These are phyloP conservation scores for Musa acuminata DNA, from an alignment of 176 grass and related monocot genomes.

Conservation along the genomic window DNA sequence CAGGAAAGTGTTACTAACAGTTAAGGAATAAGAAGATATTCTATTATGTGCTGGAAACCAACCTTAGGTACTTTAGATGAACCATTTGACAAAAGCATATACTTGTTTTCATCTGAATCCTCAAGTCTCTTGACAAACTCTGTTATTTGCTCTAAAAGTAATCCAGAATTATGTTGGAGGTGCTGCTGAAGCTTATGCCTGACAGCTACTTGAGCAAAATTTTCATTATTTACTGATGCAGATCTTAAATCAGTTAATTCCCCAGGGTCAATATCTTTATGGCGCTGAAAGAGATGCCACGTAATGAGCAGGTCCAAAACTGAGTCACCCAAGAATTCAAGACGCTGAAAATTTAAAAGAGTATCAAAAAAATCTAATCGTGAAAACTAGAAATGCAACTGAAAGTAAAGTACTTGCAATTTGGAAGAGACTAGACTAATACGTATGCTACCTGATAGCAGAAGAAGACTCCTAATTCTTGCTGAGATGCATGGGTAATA, in stretches of 20 bases:
- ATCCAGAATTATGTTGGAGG: slow-evolving; percentile 61
- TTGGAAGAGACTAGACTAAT: not conserved
- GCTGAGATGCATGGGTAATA: slow-evolving; percentile 70
- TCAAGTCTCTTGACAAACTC: slow-evolving; percentile 57
- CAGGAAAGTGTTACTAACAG: not conserved
- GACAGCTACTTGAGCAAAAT: slow-evolving; percentile 77
- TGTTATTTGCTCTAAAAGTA: slow-evolving; percentile 52
- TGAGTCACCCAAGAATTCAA: slow-evolving; percentile 89
- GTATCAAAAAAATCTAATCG: not conserved
- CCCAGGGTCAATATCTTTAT: slow-evolving; percentile 63
- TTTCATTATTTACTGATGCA: slow-evolving; percentile 87
- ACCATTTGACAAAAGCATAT: slow-evolving; percentile 30
- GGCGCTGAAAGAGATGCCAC: slow-evolving; percentile 48
- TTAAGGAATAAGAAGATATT: slow-evolving; percentile 3
- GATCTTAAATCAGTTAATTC: slow-evolving; percentile 83
- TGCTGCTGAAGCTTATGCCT: slow-evolving; percentile 63
- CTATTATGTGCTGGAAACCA: slow-evolving; percentile 13
- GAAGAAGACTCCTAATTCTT: slow-evolving; percentile 50
- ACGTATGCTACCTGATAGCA: slow-evolving; percentile 51
- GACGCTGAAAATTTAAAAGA: slow-evolving; percentile 35
- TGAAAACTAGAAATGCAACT: not conserved
- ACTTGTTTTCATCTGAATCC: slow-evolving; percentile 28
- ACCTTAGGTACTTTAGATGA: slow-evolving; percentile 62
- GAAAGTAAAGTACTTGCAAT: not conserved
- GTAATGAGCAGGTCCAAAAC: slow-evolving; percentile 87